A percentile compares a stretch with the other conserved stretches of the same genome.
These are phyloP conservation scores for Solanum chacoense DNA, from an alignment of 305 asterid species.

Conservation along the genomic window DNA sequence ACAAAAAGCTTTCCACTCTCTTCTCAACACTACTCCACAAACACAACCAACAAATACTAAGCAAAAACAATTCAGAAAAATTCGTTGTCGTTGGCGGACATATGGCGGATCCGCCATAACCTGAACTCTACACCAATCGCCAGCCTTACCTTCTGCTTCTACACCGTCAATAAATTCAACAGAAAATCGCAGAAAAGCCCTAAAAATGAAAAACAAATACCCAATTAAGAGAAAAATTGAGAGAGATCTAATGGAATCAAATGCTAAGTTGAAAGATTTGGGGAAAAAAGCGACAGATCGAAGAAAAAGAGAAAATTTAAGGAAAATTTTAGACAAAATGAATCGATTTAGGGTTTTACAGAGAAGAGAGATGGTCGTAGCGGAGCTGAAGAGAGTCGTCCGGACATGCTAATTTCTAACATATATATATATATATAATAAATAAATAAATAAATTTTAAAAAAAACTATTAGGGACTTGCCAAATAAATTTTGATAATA, in stretches of 20 bases:
- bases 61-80: neutral
- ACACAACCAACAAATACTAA: neutral
- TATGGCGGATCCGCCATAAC: conserved; percentile 11
- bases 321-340: neutral
- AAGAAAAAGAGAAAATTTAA: neutral
- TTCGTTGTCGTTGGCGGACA: conserved; percentile 22
- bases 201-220: neutral
- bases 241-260: neutral
- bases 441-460: no score
- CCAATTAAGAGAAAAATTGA: neutral
- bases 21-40: conserved; percentile 3
- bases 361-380: conserved; percentile 9
- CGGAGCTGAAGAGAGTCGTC: neutral
- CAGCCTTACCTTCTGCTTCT: conserved; percentile 18
- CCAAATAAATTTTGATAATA: neutral
- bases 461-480: neutral
- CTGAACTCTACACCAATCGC: neutral
- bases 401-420: neutral
- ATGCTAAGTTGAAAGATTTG: conserved; percentile 16
- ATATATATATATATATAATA: neutral
- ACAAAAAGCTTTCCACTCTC: conserved; percentile 6
- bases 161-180: conserved; percentile 1
- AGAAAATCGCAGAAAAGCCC: conserved; percentile 2
- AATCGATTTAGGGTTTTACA: conserved; percentile 51
- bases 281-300: neutral